Evolutionary conservation across 108 stramenopile genomes (phyloP), one percentile per base, ranked within the genome.

Genomic region (Cyclotella choctawhatcheeana): DNA sequence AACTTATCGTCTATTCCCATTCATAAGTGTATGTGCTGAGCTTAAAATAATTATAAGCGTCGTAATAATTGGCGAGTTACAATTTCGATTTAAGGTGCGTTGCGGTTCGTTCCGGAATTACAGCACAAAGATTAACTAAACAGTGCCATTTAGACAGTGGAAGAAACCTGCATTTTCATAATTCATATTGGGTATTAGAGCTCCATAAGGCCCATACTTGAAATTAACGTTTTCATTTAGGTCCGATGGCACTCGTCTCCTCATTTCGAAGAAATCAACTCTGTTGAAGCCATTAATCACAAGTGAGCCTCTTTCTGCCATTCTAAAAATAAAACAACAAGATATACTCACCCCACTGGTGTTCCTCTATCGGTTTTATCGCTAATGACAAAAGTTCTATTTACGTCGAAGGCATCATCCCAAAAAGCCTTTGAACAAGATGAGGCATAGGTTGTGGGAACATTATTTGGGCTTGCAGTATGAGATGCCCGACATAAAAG

Each of bases 131-230:
- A 22, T 22, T 5, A 1, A 24, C 7, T 22, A 16, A 8, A 21
- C 14, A 27, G 44, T 26, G 0, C 14, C 16, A 45, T 45, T 22
- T 16, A 64, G 63, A 64, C 63, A 64, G 37, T 64, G 63, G 29
- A 64, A 64, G 29, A 64, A 64, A 18, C 63, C 63, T 13, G 63
- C 44, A 26, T 44, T 44, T 60, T 60, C 37, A 35, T 60, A 60
- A 40, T 37, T 40, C 59, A 60, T 60, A 22, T 60, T 60, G 2
- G 59, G 59, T 14, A 60, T 40, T 24, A 60, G 29, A 24, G 59
- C 59, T 17, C 59, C 59, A n/a, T 48, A 55, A 10, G 54, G 35
- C 5, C 58, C 34, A 34, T 44, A 64, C 2, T 16, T 3, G 6
- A 63, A n/a, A 17, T 64, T 17, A 4, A 47, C 27, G 4, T 47